These are phyloP conservation scores for Colletotrichum musicola DNA, from an alignment of 2,329 filamentous ascomycete species.

Conservation along the genomic window DNA sequence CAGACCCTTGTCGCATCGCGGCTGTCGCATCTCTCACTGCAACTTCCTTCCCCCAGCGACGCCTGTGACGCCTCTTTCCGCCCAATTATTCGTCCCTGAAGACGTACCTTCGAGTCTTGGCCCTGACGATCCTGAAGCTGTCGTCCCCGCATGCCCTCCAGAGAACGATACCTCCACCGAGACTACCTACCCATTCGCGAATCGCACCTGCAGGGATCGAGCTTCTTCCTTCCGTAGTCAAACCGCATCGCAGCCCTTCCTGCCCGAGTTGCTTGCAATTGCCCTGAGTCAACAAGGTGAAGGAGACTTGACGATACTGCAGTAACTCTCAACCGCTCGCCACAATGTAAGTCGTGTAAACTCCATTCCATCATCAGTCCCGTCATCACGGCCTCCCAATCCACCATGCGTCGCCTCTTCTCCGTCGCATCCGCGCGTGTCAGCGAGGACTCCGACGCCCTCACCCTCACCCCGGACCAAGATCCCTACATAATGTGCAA, in stretches of 20 bases:
- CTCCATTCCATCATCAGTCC: constrained; percentile 9
- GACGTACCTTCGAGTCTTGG: constrained; percentile 11
- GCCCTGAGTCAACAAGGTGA: not conserved
- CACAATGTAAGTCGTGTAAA: constrained; percentile 30
- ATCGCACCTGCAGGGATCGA: constrained; percentile 8
- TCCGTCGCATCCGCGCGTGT: constrained; percentile 6
- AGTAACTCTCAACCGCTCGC: not conserved
- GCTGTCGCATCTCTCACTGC: constrained; percentile 20
- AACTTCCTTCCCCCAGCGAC: constrained; percentile 16
- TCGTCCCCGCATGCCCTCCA: not conserved
- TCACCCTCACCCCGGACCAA: not conserved
- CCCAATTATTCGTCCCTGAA: not conserved
- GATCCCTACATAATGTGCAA: not conserved
- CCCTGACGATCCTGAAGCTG: not conserved
- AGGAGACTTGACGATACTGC: not conserved
- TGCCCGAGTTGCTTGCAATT: not conserved
- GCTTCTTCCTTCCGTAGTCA: constrained; percentile 1
- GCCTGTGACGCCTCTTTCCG: not conserved
- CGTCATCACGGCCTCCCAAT: not conserved
- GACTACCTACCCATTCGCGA: not conserved
- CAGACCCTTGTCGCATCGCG: constrained; percentile 31
- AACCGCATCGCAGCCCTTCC: not conserved
- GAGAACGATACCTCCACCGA: not conserved
- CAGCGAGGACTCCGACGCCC: constrained; percentile 21
- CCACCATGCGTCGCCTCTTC: constrained; percentile 30